Base-by-base conservation (phyloP, 148 eudicot genomes). In the Silene uniflora region DNA sequence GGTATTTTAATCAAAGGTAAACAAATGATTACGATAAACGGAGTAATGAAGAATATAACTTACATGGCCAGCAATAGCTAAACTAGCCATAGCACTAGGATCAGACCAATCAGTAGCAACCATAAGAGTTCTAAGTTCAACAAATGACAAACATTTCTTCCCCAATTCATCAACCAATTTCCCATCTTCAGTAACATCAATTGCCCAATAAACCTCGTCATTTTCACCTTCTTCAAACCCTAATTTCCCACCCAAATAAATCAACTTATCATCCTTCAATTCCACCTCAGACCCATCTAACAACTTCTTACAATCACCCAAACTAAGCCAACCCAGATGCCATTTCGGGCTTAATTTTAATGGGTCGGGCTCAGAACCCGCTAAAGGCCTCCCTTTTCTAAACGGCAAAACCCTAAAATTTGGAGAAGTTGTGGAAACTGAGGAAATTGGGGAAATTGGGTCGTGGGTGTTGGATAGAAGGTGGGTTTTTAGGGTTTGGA, bases 41-140 rank as follows among this genome's bases (percentile, higher is more conserved):
- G 24, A 63, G 54, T 10, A 16, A 56, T 13, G 44, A 75, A 77
- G 19, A 1, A 67, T 21, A 39, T 6, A 19, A 77, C 68, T 81
- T 79, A 94, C 97, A 88, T 95, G 93, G 7, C 98, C 98, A 80
- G 98, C 98, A 77, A 95, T 69, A 61, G 98, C 91, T 69, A 94
- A 89, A 17, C 90, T 87, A 67, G 81, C 88, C 98, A 94, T 94
- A 69, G 96, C 88, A 42, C 32, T 47, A 27, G 80, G 63, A 81
- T 94, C 91, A 73, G 84, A 85, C 98, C 98, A 94, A 86, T 92
- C 98, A 86, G 98, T 90, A 42, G 98, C 98, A 59, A 90, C 98
- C 98, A 95, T 95, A 60, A 95, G 85, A 81, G 98, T 95, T 84
- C 96, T 92, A 70, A 95, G 82, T 90, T 95, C 96, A 76, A 90